These are phyloP conservation scores for Saccharomycopsis hybrid DNA, from an alignment of 1,139 yeast species.

Conservation along the genomic window DNA sequence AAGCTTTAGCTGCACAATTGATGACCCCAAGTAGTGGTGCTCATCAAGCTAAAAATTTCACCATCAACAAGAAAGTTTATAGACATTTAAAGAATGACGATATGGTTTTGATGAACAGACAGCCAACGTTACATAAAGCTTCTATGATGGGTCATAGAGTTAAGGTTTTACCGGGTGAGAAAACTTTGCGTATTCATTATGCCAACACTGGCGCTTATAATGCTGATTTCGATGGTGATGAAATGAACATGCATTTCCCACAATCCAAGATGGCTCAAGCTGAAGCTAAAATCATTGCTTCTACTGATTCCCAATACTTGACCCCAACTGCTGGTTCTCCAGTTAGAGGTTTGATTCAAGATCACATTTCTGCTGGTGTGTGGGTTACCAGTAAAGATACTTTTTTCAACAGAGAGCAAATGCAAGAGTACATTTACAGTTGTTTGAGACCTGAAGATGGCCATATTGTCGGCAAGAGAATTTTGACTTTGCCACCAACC, in stretches of 20 bases:
- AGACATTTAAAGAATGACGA: constrained; percentile 94
- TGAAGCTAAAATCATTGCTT: constrained; percentile 91
- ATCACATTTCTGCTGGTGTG: constrained; percentile 97
- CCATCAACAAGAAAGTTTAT: constrained; percentile 83
- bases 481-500: constrained; percentile 86
- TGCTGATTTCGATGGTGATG: constrained; percentile 99
- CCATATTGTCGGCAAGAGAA: constrained; percentile 69
- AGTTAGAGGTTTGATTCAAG: constrained; percentile 97
- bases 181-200: constrained; percentile 92
- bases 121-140: constrained; percentile 97
- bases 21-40: constrained; percentile 58
- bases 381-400: constrained; percentile 94
- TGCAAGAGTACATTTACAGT: constrained; percentile 90
- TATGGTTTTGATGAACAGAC: constrained; percentile 97
- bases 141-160: constrained; percentile 99
- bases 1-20: constrained; percentile 92
- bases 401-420: constrained; percentile 83
- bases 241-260: constrained; percentile 99
- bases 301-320: constrained; percentile 93
- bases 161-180: constrained; percentile 93
- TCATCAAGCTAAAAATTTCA: constrained; percentile 26
- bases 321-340: constrained; percentile 99
- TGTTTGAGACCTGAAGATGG: constrained; percentile 98
- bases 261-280: constrained; percentile 97
- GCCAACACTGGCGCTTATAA: constrained; percentile 99